Conservation (phyloP, 805 yeast species). For the Suhomyces vadensis region DNA sequence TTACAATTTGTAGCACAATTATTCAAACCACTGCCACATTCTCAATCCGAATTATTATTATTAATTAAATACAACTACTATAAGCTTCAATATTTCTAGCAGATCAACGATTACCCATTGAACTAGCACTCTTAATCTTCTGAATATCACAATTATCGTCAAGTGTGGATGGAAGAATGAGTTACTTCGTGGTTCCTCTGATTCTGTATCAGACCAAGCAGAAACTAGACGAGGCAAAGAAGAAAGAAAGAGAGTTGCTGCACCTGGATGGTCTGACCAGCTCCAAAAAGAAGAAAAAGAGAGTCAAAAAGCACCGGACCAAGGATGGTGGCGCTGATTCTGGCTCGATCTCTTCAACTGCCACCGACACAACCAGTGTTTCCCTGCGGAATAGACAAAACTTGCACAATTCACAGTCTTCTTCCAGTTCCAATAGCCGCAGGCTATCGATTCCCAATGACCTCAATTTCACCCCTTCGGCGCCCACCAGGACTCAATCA, state of each 20-base stretch:
- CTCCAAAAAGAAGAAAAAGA: slow-evolving; percentile 4
- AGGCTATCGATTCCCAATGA: not conserved
- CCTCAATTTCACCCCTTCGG: too few species aligned
- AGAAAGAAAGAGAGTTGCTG: slow-evolving; percentile 17
- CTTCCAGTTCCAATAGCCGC: not conserved
- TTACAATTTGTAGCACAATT: too few species aligned
- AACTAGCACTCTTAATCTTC: too few species aligned
- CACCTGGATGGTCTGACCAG: slow-evolving; percentile 5
- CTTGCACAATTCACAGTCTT: not conserved
- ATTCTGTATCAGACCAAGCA: slow-evolving; percentile 44
- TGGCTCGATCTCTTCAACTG: slow-evolving; percentile 5
- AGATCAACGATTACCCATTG: too few species aligned
- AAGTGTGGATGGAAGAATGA: too few species aligned
- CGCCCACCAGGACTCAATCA: not conserved
- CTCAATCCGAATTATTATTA: too few species aligned
- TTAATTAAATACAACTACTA: too few species aligned
- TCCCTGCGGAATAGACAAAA: not conserved
- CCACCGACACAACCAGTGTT: slow-evolving; percentile 5
- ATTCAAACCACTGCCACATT: too few species aligned
- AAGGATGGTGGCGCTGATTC: slow-evolving; percentile 4
- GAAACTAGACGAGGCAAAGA: slow-evolving; percentile 29
- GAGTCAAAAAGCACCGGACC: slow-evolving; percentile 6
- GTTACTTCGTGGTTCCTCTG: slow-evolving; percentile 40
- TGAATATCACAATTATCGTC: too few species aligned
- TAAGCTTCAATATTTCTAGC: too few species aligned